Conservation (phyloP, 169 alveolate species). For the Eimeria brunetti region DNA sequence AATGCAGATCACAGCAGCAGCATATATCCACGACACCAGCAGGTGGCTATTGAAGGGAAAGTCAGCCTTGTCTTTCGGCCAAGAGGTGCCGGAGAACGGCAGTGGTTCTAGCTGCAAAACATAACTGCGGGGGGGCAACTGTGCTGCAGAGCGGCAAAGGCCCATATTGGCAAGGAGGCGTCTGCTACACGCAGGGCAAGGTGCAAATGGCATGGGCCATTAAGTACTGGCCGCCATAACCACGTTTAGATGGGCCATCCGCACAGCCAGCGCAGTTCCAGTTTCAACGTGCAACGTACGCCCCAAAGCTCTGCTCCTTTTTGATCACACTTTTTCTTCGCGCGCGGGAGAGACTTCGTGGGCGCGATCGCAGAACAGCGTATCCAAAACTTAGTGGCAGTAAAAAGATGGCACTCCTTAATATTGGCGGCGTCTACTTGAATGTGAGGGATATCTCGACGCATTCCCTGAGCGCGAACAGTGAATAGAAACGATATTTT, state of each 20-base stretch:
- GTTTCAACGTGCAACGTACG: neutral
- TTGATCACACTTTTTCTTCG: neutral
- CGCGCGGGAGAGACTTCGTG: neutral
- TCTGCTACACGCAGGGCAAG: neutral
- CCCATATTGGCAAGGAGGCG: neutral
- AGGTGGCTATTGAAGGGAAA: neutral
- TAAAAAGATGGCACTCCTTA: neutral
- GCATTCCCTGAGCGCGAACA: slow-evolving; percentile 66
- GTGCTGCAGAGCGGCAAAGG: neutral
- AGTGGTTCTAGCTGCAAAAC: neutral
- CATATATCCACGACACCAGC: neutral
- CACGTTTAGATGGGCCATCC: neutral
- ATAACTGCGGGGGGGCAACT: neutral
- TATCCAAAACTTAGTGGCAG: neutral
- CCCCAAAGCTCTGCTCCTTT: neutral
- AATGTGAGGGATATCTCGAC: slow-evolving; percentile 48
- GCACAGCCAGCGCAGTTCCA: neutral
- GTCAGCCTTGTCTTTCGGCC: neutral
- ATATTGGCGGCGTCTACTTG: slow-evolving; percentile 28
- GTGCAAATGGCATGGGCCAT: neutral
- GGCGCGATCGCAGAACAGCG: neutral
- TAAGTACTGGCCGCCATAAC: neutral
- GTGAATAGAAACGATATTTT: neutral
- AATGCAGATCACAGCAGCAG: neutral
- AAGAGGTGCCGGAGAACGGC: neutral